Conservation (phyloP, 192 early-diverging fungal species). For the Hyaloraphidium curvatum region DNA sequence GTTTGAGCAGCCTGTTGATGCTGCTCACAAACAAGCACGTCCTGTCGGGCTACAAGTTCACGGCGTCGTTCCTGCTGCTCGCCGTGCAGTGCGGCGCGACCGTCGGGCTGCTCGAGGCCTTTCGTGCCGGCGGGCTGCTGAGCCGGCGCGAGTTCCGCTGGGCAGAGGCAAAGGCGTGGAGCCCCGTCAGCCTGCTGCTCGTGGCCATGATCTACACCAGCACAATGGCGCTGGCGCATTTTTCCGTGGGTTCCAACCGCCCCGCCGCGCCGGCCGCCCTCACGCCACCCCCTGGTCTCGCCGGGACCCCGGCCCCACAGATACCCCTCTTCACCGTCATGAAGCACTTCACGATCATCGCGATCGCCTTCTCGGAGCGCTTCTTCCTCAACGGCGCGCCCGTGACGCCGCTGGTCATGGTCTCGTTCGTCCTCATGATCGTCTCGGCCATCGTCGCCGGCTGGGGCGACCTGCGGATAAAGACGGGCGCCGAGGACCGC, state of each 20-base stretch:
- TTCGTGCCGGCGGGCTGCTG: not conserved
- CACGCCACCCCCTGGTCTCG: too few relatives aligned
- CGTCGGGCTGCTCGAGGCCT: not conserved
- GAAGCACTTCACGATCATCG: constrained; percentile 96
- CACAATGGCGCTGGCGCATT: constrained; percentile 75
- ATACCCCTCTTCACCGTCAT: constrained; percentile 95
- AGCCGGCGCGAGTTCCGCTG: not conserved
- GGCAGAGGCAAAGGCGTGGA: constrained; percentile 27
- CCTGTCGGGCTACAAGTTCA: constrained; percentile 54
- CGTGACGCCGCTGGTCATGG: constrained; percentile 62
- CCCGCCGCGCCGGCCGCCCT: too few relatives aligned
- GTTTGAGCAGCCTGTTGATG: constrained; percentile 33
- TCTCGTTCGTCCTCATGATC: constrained; percentile 62
- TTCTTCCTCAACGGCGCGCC: constrained; percentile 53
- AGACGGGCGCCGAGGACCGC: not conserved
- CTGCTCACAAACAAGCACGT: constrained; percentile 78
- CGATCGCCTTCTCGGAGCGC: constrained; percentile 85
- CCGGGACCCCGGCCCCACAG: too few relatives aligned
- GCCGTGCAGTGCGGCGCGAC: constrained; percentile 37
- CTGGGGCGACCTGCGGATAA: not conserved
- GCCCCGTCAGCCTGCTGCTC: constrained; percentile 62
- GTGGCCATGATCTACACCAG: constrained; percentile 96
- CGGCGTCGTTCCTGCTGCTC: constrained; percentile 68
- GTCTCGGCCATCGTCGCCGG: constrained; percentile 1
- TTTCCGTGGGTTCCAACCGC: too few relatives aligned